These are phyloP conservation scores for Gorgonomyces haynaldii DNA, from an alignment of 192 early-diverging fungal genomes.

Conservation along the genomic window DNA sequence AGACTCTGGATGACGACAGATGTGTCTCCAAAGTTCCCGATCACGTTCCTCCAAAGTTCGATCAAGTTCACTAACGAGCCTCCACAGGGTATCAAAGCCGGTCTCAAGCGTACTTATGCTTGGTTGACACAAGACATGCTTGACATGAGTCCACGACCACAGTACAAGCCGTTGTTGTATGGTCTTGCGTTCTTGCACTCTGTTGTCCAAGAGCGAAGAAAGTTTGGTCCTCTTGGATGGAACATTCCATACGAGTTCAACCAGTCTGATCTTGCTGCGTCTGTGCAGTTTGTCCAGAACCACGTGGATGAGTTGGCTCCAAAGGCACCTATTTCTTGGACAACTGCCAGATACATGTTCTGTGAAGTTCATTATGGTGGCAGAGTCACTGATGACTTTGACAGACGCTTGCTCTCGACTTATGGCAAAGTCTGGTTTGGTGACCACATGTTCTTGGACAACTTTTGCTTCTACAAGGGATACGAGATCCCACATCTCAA, in stretches of 20 bases:
- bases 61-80: constrained; percentile 62
- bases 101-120: constrained; percentile 52
- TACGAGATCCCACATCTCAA: constrained; percentile 54
- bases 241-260: constrained; percentile 65
- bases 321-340: constrained; percentile 48
- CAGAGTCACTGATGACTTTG: constrained; percentile 52
- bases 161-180: constrained; percentile 55
- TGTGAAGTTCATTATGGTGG: constrained; percentile 59
- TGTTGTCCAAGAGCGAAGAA: constrained; percentile 50
- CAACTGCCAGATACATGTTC: constrained; percentile 54
- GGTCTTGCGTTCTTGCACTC: constrained; percentile 56
- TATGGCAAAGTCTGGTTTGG: constrained; percentile 61
- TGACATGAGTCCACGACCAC: constrained; percentile 49
- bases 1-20: constrained; percentile 56
- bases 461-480: constrained; percentile 52
- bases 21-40: constrained; percentile 48
- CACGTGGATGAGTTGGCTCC: constrained; percentile 57
- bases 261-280: constrained; percentile 51
- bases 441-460: constrained; percentile 56
- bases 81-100: constrained; percentile 54
- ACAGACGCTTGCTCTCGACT: constrained; percentile 41
- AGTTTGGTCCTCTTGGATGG: constrained; percentile 58
- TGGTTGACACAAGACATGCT: constrained; percentile 62
- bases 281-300: constrained; percentile 57
- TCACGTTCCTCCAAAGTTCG: constrained; percentile 51